These are phyloP conservation scores for Kurtzmaniella quercitrusa DNA, from an alignment of 1,139 yeast species.

Conservation along the genomic window DNA sequence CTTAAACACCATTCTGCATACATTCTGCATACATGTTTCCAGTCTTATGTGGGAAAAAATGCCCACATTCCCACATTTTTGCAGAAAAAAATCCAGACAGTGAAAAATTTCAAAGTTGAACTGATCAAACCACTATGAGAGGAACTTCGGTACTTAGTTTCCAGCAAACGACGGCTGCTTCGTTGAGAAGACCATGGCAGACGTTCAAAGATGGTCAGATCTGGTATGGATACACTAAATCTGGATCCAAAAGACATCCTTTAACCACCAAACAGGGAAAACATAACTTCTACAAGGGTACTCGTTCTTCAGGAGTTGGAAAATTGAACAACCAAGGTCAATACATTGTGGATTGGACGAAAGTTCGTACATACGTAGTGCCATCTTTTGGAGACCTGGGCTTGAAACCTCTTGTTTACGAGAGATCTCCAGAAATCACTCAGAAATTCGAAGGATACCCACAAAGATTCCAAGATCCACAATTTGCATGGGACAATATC, in stretches of 20 bases:
- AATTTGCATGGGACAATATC: conserved; percentile 67
- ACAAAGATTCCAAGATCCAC: conserved; percentile 72
- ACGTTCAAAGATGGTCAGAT: conserved; percentile 77
- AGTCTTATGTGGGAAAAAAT: too few relatives aligned
- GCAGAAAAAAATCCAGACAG: background rate
- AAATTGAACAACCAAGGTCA: conserved; percentile 68
- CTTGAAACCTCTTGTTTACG: conserved; percentile 70
- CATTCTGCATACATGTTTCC: too few relatives aligned
- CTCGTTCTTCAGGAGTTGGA: conserved; percentile 93
- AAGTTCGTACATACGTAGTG: conserved; percentile 86
- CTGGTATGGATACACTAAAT: conserved; percentile 72
- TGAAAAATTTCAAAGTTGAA: conserved; percentile 2
- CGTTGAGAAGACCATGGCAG: conserved; percentile 84
- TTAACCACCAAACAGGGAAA: conserved; percentile 92
- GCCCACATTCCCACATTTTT: background rate
- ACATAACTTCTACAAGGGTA: conserved; percentile 91
- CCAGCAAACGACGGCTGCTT: conserved; percentile 47
- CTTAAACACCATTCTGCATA: too few relatives aligned
- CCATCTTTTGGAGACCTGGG: conserved; percentile 52
- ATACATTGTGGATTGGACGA: conserved; percentile 75
- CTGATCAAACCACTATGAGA: conserved; percentile 38
- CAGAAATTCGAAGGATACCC: conserved; percentile 67
- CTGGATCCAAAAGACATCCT: conserved; percentile 82
- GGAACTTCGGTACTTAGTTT: conserved; percentile 48
- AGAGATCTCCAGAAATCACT: conserved; percentile 64